Evolutionary conservation across 768 basidiomycete species (phyloP), one percentile per base, ranked within the genome.

Genomic region (Lactifluus rugatus): DNA sequence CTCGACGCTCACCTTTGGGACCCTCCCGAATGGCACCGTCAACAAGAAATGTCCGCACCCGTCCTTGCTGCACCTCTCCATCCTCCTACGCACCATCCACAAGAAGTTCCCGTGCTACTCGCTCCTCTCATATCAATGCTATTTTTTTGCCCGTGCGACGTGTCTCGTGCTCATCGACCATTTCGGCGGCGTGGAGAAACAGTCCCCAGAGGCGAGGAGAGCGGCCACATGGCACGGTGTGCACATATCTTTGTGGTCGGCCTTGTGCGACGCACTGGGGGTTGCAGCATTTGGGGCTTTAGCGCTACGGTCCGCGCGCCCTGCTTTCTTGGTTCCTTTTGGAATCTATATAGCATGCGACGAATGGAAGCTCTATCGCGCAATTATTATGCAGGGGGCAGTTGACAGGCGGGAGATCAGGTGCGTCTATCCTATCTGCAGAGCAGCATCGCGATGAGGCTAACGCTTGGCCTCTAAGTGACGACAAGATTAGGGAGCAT

Each of bases 101-200:
- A 5, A 21, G 21, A 42, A 55, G 39, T 62, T 62, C 39, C 63
- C 63, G 2, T 42, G 31, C 9, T 64, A 64, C 16, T 48, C 39
- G 23, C 61, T 62, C 19, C 49, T 64, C 25, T 26, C 47, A 19
- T 48, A 59, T 37, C 54, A 62, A 23, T 64, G 63, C 52, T 64
- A 56, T 21, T 64, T 64, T 34, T 64, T 64, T 42, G 61, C 61
- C 13, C 57, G 63, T 37, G 50, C 41, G 49, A 56, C 45, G 16
- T 47, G 39, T 19, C 61, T 59, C 41, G 34, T 54, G 5, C 61
- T 62, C 26, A 8, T 44, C n/a, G 48, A 48, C n/a, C 34, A 56
- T 19, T 62, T 59, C 37, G 39, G 41, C 6, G 61, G 61, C 11
- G 21, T 21, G 4, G 61, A 59, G 44, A 44, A n/a, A 23, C 41